These are phyloP conservation scores for Colletotrichum australisinense DNA, from an alignment of 2,329 filamentous ascomycete genomes.

Conservation along the genomic window DNA sequence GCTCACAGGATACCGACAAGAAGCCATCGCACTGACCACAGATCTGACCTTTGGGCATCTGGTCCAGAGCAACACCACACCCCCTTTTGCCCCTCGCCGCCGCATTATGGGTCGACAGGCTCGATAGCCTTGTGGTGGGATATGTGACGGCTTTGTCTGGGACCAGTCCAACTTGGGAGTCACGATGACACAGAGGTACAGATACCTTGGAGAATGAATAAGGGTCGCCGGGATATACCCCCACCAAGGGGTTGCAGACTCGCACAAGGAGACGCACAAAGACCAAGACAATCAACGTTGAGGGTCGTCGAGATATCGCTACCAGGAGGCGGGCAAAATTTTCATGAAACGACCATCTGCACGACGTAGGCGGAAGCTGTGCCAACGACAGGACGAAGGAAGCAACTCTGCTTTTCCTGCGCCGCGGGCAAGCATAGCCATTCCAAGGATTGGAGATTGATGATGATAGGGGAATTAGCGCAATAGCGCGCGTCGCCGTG, in stretches of 20 bases:
- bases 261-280: slow-evolving; percentile 27
- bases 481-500: neutral
- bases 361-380: slow-evolving; percentile 1
- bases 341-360: slow-evolving; percentile 19
- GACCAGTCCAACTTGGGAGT: slow-evolving; percentile 3
- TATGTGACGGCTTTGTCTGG: slow-evolving; percentile 22
- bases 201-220: slow-evolving; percentile 21
- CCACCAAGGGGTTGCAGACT: slow-evolving; percentile 24
- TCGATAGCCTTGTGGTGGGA: slow-evolving; percentile 15
- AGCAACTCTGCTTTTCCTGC: slow-evolving; percentile 18
- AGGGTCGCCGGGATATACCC: slow-evolving; percentile 11
- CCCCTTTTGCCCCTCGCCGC: slow-evolving; percentile 32
- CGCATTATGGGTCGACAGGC: slow-evolving; percentile 25
- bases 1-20: slow-evolving; percentile 33
- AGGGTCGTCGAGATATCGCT: slow-evolving; percentile 10
- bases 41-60: slow-evolving; percentile 12
- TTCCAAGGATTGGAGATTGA: slow-evolving; percentile 24
- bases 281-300: slow-evolving; percentile 7
- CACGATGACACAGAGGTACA: slow-evolving; percentile 18
- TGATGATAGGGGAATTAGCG: slow-evolving; percentile 12
- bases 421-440: slow-evolving; percentile 26
- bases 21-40: slow-evolving; percentile 26
- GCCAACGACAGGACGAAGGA: slow-evolving; percentile 21
- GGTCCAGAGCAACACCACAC: slow-evolving; percentile 15
- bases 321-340: slow-evolving; percentile 7